Base-by-base conservation (phyloP, 345 rosid genomes). In the Aurinia saxatilis region DNA sequence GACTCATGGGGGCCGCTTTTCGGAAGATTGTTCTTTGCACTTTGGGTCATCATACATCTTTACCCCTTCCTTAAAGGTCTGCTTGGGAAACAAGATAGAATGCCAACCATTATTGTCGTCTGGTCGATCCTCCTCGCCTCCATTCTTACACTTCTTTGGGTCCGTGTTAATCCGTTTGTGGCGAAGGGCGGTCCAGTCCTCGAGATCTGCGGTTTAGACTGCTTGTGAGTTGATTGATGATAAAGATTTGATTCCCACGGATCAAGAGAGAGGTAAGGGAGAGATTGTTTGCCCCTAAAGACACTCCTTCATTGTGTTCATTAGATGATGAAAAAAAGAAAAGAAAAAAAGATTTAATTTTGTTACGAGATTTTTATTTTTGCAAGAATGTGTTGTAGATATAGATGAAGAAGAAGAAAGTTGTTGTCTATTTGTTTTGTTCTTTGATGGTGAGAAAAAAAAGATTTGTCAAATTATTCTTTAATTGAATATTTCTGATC, bases 1-100 rank as follows among this genome's bases (percentile, higher is more conserved):
- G 98, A 92, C 73, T 92, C 98, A 0, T 92, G 98, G 98, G 98
- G 98, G 11, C 98, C 98, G 0, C 79, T 92, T 35, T 92, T 92
- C 8, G 98, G 98, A 21, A 81, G 98, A 73, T 84, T 92, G 42
- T 89, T 92, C 69, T 92, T 92, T 6, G 84, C 98, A 33, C 73
- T 89, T 41, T 92, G 98, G 98, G 98, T 92, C 64, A 87, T 92
- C 48, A 21, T 92, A 55, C 98, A 92, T 57, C 86, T 92, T 18
- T 92, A 92, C 73, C 98, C 98, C 1, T 92, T 92, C 97, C 96
- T 92, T 75, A 92, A 92, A 77, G 98, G 98, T 37, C 75, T 90
- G 62, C 96, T 92, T 0, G 98, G 97, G 70, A 90, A 84, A 56
- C 98, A 92, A 80, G 98, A 92, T 46, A 68, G 96, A 15, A 90